Evolutionary conservation across 164 flowering plant genomes (phyloP), one percentile per base, ranked within the genome.

Genomic region (Annona cherimola): DNA sequence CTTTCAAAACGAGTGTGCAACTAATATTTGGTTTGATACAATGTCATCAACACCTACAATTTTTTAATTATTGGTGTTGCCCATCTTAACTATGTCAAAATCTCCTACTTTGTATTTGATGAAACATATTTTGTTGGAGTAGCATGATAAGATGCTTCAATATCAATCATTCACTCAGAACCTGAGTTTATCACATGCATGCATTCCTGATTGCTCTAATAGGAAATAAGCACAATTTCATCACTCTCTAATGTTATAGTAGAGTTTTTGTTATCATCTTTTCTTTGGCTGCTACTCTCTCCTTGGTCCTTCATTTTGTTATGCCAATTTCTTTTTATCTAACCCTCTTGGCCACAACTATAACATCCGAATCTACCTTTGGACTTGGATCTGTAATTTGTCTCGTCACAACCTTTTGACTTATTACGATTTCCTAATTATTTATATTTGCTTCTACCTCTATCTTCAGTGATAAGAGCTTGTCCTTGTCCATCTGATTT

Each of bases 61-160:
- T 14, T 66, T 66, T 66, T 6, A 16, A 44, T 6, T 3, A 3
- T 46, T 4, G 14, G 45, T 8, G 18, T 35, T 4, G 9, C 35
- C 41, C 70, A 68, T 68, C 14, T 60, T 50, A 11, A 68, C 42
- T 26, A 45, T 42, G 46, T 42, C 61, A 68, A 68, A 68, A 40
- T 45, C 40, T 1, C 40, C 42, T 19, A 41, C 7, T 40, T 68
- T 68, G 60, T 50, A 68, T 4, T 0, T 45, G 3, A 60, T 68
- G 44, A 46, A 68, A 45, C 45, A 6, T 68, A 40, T 41, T 20
- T 43, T 4, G 9, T 7, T 3, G 8, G 60, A 41, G 61, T n/a
- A 20, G 61, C 70, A 18, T 54, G 60, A 14, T 45, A 68, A 1
- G 41, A 68, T 7, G 70, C 39, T 4, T 16, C 60, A 5, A n/a